Evolutionary conservation across 176 grass and related monocot genomes (phyloP), one percentile per base, ranked within the genome.

Genomic region (Rhynchospora pubera): DNA sequence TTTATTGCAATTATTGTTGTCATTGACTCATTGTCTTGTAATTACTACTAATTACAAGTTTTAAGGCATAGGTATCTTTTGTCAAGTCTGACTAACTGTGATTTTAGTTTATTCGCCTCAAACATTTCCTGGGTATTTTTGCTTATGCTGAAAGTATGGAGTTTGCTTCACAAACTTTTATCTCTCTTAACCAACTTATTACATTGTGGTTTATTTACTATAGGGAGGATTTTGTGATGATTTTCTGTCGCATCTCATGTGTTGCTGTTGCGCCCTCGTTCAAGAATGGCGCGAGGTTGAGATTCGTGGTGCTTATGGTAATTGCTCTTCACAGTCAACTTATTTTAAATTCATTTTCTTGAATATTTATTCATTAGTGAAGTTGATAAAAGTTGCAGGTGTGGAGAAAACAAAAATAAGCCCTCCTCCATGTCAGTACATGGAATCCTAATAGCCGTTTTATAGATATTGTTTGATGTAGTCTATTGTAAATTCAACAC

Each of bases 251-350:
- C 96, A 99, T 84, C 80, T 99, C 15, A 52, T 99, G 86, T 99
- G 96, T 50, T 99, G 96, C 62, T 99, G 96, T 66, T 99, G 96
- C 15, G 96, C 96, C 0, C 90, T 99, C 73, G 96, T 99, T 87
- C 96, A 99, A 86, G 93, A 99, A 91, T 99, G 96, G 96, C 93
- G 93, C 0, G 96, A 99, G 86, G 84, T 99, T 22, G 87, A 99
- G 87, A 93, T 99, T 55, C 89, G 93, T 47, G 87, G 87, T 9
- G 82, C 82, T 24, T 86, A 89, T 43, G 91, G 96, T 99, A 84
- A 43, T 23, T 61, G 85, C 63, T 65, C 57, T 34, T 45, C 7
- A 24, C 64, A 18, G 61, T 50, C 15, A 44, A 55, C 85, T 15
- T 57, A 53, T 75, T 51, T 52, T 18, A 14, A 22, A 18, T 24